Conservation (phyloP, 225 moss, liverwort and hornwort genomes). For the Pseudisothecium myosuroides region DNA sequence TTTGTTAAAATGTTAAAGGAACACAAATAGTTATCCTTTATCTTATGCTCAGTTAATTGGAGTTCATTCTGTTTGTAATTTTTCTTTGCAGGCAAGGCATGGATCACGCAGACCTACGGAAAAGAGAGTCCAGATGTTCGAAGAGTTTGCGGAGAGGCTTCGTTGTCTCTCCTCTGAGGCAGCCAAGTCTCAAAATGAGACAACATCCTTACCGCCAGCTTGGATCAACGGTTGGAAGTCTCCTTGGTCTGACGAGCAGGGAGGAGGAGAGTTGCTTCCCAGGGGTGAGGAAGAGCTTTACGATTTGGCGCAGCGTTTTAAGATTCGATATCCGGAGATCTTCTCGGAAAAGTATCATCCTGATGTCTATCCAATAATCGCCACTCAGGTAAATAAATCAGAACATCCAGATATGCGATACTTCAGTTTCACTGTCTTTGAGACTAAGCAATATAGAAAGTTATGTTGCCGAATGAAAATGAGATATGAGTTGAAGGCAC, state of each 20-base stretch:
- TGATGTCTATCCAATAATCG: slow-evolving; percentile 63
- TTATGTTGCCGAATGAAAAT: not conserved
- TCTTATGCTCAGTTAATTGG: not conserved
- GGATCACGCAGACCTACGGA: slow-evolving; percentile 66
- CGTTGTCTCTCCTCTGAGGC: slow-evolving; percentile 12
- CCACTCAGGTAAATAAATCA: slow-evolving; percentile 50
- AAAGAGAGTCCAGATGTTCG: slow-evolving; percentile 51
- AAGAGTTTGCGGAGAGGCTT: slow-evolving; percentile 37
- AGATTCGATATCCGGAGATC: slow-evolving; percentile 41
- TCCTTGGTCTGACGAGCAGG: slow-evolving; percentile 56
- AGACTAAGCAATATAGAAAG: not conserved
- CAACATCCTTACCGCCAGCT: slow-evolving; percentile 12
- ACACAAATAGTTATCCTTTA: too few relatives aligned
- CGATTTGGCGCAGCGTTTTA: slow-evolving; percentile 50
- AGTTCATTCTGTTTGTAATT: not conserved
- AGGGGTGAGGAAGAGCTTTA: slow-evolving; percentile 73
- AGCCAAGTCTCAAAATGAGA: not conserved
- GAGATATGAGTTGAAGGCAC: not conserved
- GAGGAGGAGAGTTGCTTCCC: slow-evolving; percentile 65
- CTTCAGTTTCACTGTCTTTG: not conserved
- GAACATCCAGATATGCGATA: not conserved
- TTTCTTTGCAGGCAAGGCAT: slow-evolving; percentile 54
- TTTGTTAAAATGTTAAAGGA: not conserved
- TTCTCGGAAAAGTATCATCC: slow-evolving; percentile 64
- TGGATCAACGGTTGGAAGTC: slow-evolving; percentile 67